A percentile compares a stretch with the other conserved stretches of the same genome.
Evolutionary conservation across 176 grass and related monocot species (phyloP).

Genomic region (Lolium rigidum): DNA sequence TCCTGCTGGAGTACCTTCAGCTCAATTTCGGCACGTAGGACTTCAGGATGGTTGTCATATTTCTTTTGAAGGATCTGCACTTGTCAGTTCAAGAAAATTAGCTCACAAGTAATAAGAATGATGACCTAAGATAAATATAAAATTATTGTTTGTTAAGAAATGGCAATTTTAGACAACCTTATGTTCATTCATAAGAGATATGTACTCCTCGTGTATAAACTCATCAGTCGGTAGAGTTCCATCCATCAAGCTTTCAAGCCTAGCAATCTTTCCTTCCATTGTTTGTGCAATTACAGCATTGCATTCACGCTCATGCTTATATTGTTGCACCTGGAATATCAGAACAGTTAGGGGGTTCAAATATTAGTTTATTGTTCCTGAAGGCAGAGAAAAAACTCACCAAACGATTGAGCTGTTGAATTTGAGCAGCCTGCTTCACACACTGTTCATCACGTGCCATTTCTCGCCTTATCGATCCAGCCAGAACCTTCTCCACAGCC

Average conservation of each 20-base stretch:
- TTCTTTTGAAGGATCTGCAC: constrained; percentile 80
- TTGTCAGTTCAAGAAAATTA: constrained; percentile 34
- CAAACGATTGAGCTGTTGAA: constrained; percentile 87
- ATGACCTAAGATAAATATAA: constrained; percentile 18
- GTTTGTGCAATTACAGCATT: constrained; percentile 93
- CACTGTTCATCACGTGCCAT: constrained; percentile 89
- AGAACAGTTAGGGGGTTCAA: constrained; percentile 28
- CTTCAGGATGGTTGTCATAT: constrained; percentile 91
- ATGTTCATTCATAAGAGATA: constrained; percentile 86
- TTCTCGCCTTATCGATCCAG: constrained; percentile 93
- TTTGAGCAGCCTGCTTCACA: constrained; percentile 86
- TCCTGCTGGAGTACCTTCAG: constrained; percentile 78
- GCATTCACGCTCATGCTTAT: constrained; percentile 96
- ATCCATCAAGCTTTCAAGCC: constrained; percentile 98
- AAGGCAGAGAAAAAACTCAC: constrained; percentile 47
- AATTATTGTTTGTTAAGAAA: not conserved
- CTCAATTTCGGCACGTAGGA: constrained; percentile 73
- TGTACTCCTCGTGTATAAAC: constrained; percentile 87
- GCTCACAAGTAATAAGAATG: constrained; percentile 23
- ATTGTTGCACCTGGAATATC: constrained; percentile 84
- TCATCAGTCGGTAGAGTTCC: constrained; percentile 91
- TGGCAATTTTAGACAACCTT: constrained; percentile 54
- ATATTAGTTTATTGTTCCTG: constrained; percentile 22
- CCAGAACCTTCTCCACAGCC: constrained; percentile 92
- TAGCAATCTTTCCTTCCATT: constrained; percentile 93